Conservation (phyloP, 2,329 filamentous ascomycete genomes). For the Apiospora hydei region DNA sequence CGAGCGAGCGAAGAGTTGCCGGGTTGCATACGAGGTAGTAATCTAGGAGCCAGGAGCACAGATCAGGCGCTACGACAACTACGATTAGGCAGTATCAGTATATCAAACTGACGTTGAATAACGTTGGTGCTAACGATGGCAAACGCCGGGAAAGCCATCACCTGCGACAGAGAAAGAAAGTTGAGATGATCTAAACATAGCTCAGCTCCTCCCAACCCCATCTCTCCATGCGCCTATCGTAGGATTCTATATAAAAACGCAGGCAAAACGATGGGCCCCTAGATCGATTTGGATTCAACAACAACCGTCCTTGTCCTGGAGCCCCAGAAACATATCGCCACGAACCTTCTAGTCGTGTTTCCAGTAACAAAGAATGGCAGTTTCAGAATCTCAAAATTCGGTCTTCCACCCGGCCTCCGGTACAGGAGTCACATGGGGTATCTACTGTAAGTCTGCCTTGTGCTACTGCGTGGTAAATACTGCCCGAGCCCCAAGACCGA, state of each 20-base stretch:
- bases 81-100: no score
- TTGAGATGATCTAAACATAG: slow-evolving; percentile 7
- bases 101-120: background rate
- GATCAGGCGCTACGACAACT: no score
- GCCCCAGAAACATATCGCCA: background rate
- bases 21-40: background rate
- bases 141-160: background rate
- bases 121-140: background rate
- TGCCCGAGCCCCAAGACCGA: background rate
- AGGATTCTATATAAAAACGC: background rate
- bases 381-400: background rate
- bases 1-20: background rate
- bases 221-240: background rate
- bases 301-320: background rate
- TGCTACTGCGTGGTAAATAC: background rate
- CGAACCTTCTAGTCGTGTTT: background rate
- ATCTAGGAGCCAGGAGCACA: background rate
- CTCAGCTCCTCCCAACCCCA: background rate
- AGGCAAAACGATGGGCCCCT: background rate
- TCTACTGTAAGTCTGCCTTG: background rate
- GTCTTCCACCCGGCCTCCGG: background rate
- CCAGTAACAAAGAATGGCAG: background rate
- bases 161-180: background rate
- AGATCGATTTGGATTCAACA: background rate
- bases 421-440: background rate